phyloP scores from a whole-genome alignment of 441 rosid species.

The Adansonia gregorii region DNA sequence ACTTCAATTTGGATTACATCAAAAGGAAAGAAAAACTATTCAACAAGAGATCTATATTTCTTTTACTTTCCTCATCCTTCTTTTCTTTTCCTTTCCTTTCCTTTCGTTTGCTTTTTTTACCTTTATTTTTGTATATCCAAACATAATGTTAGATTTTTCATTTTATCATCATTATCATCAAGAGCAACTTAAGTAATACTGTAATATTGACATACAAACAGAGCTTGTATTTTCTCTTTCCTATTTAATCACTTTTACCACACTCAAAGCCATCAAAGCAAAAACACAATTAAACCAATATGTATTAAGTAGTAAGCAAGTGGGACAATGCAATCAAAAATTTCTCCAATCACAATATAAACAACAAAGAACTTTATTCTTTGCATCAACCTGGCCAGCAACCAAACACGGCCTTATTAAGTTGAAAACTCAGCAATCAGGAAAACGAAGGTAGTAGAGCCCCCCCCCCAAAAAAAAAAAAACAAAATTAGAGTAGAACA shows the following conservation, averaged over 20 bases:
- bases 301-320: background rate
- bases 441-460: background rate
- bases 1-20: no score
- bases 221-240: background rate
- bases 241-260: background rate
- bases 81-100: no score
- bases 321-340: background rate
- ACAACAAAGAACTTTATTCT: background rate
- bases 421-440: background rate
- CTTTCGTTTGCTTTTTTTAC: no score
- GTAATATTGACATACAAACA: slow-evolving; percentile 18
- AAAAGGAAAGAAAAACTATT: no score
- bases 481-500: background rate
- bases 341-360: background rate
- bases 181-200: background rate
- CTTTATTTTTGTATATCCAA: no score
- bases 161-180: background rate
- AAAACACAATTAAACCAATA: background rate
- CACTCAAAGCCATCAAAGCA: slow-evolving; percentile 14
- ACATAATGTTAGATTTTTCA: background rate
- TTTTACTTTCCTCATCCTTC: no score
- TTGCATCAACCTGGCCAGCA: background rate
- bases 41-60: no score
- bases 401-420: slow-evolving; percentile 17
- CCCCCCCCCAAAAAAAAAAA: no score